Base-by-base conservation (phyloP, 1,139 yeast genomes). In the Diutina catenulata region DNA sequence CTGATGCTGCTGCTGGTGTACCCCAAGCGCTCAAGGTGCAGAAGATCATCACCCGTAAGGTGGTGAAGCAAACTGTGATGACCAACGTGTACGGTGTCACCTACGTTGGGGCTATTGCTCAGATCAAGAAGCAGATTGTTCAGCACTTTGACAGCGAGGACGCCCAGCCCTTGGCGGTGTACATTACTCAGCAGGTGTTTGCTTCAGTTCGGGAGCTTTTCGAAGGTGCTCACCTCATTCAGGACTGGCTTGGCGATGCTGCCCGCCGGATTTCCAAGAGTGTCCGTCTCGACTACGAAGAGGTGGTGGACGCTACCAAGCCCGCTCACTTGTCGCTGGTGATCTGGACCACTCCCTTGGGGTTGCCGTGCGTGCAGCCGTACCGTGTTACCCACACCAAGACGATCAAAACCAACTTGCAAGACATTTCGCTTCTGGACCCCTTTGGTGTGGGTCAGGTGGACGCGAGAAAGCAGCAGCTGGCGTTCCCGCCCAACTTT, bases 21-120 rank as follows among this genome's bases (percentile, higher is more conserved):
- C 45, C 68, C 45, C 62, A 61, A 42, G 91, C 91, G 1, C 44
- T 55, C 10, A 58, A 64, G 40, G 60, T 79, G 21, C 64, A 70
- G 43, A 84, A 80, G 39, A 71, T 76, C 46, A 73, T 91, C 43
- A 72, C 80, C 19, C 73, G 99, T 50, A 88, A 88, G 55, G 80
- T 91, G 37, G 95, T 91, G 37, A 91, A 91, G 56, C 97, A 91
- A 57, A 86, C 98, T 0, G 98, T 91, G 23, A 91, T 91, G 99
- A 91, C 99, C 1, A 88, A 87, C 50, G 99, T 91, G 33, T 91
- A 93, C 54, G 99, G 99, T 49, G 99, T 91, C 10, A 91, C 99
- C 0, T 86, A 74, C 55, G 74, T 86, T 44, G 99, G 99, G 15
- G 98, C 97, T 0, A 74, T 86, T 21, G 80, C 78, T 4, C 99